These are phyloP conservation scores for Prunella vulgaris DNA, from an alignment of 257 asterid genomes.

Conservation along the genomic window DNA sequence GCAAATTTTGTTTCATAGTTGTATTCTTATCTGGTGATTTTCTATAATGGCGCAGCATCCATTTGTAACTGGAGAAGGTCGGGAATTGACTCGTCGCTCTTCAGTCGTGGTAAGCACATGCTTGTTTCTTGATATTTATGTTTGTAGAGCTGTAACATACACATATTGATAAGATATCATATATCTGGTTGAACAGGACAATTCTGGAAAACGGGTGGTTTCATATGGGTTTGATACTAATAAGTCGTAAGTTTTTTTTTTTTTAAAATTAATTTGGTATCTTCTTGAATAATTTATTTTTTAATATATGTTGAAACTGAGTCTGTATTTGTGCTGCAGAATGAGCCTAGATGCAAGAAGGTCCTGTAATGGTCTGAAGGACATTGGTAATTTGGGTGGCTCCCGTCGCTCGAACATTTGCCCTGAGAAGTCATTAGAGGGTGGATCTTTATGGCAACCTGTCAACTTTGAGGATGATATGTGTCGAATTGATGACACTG, in stretches of 20 bases:
- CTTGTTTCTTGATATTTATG: conserved; percentile 17
- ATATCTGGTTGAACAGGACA: conserved; percentile 46
- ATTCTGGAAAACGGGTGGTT: conserved; percentile 41
- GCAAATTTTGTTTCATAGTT: not conserved
- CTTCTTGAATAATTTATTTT: conserved; percentile 4
- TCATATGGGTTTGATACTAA: conserved; percentile 47
- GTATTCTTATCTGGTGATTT: not conserved
- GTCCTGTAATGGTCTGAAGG: conserved; percentile 66
- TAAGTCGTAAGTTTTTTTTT: conserved; percentile 55
- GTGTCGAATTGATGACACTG: conserved; percentile 73
- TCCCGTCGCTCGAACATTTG: conserved; percentile 50
- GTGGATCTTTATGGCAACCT: conserved; percentile 60
- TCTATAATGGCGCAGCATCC: conserved; percentile 63
- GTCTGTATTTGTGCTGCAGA: conserved; percentile 43
- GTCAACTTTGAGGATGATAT: conserved; percentile 79
- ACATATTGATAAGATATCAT: conserved; percentile 15
- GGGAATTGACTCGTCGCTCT: conserved; percentile 54
- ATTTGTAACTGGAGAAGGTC: conserved; percentile 77
- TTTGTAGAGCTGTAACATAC: conserved; percentile 5
- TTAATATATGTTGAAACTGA: conserved; percentile 6
- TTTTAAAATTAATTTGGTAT: not conserved
- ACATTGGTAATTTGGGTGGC: conserved; percentile 39
- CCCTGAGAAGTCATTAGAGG: conserved; percentile 48
- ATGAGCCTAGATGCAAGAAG: conserved; percentile 46
- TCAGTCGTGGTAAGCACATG: conserved; percentile 52